Conservation (phyloP, 148 eudicot species). For the Persicaria maculosa region DNA sequence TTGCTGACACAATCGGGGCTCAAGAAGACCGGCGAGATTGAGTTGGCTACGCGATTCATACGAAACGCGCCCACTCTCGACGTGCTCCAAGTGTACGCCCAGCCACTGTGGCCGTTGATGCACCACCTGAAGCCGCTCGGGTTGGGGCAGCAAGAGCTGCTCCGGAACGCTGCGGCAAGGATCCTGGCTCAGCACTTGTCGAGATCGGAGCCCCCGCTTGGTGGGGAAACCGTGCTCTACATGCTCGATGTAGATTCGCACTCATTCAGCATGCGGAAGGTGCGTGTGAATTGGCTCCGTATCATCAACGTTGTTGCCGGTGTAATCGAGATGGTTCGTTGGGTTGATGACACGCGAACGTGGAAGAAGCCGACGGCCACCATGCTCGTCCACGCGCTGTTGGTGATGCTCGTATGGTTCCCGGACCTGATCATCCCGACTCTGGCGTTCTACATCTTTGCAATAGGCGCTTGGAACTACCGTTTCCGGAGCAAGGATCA, state of each 20-base stretch:
- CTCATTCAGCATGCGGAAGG: constrained; percentile 82
- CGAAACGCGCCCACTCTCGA: constrained; percentile 56
- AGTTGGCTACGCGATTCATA: constrained; percentile 66
- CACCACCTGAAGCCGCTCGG: constrained; percentile 80
- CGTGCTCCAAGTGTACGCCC: constrained; percentile 68
- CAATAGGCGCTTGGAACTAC: constrained; percentile 73
- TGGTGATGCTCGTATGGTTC: constrained; percentile 86
- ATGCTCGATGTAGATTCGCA: constrained; percentile 71
- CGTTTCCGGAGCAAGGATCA: constrained; percentile 43
- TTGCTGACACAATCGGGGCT: constrained; percentile 54
- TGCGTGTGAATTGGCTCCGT: constrained; percentile 72
- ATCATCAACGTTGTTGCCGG: constrained; percentile 66
- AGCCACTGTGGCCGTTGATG: constrained; percentile 70
- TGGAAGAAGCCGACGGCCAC: constrained; percentile 94
- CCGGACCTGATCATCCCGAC: constrained; percentile 88
- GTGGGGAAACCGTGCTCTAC: constrained; percentile 59
- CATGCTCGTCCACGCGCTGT: constrained; percentile 67
- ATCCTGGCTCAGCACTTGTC: constrained; percentile 55
- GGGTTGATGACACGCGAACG: constrained; percentile 80
- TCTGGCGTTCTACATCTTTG: constrained; percentile 70
- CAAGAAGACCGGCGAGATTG: constrained; percentile 86
- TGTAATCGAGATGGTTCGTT: constrained; percentile 51
- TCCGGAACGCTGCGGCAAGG: constrained; percentile 46
- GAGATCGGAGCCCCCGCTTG: constrained; percentile 81
- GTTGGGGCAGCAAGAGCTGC: constrained; percentile 63